Conservation (phyloP, 2,329 filamentous ascomycete genomes). For the Colletotrichum lini region DNA sequence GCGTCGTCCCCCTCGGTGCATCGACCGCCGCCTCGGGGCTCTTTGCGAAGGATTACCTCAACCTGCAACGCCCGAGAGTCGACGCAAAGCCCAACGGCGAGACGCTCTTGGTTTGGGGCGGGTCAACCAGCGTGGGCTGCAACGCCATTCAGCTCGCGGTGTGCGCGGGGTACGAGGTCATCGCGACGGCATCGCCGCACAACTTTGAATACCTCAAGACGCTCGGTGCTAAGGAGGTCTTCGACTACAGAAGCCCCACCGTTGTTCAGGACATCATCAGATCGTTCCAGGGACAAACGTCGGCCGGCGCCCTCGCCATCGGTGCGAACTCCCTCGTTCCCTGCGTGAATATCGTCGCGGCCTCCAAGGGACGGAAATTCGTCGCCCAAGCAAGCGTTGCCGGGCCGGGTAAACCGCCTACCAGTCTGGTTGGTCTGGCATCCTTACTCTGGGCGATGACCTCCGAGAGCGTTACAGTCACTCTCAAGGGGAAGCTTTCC, state of each 20-base stretch:
- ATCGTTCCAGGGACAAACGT: slow-evolving; percentile 45
- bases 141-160: slow-evolving; percentile 62
- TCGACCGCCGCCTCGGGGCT: slow-evolving; percentile 48
- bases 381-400: slow-evolving; percentile 30
- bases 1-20: slow-evolving; percentile 48
- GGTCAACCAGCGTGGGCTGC: slow-evolving; percentile 61
- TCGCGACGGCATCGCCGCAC: slow-evolving; percentile 57
- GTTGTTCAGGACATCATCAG: slow-evolving; percentile 52
- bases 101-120: slow-evolving; percentile 61
- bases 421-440: neutral
- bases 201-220: slow-evolving; percentile 60
- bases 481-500: slow-evolving; percentile 46
- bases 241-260: slow-evolving; percentile 58
- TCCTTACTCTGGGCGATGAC: slow-evolving; percentile 7
- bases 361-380: slow-evolving; percentile 25
- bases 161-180: slow-evolving; percentile 60
- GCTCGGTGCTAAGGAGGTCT: slow-evolving; percentile 60
- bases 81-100: slow-evolving; percentile 42
- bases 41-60: slow-evolving; percentile 45
- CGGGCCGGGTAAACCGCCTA: slow-evolving; percentile 4
- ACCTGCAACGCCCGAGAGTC: slow-evolving; percentile 44
- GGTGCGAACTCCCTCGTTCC: slow-evolving; percentile 15
- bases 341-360: slow-evolving; percentile 16
- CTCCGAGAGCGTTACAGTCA: neutral
- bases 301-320: slow-evolving; percentile 42